phyloP scores from a whole-genome alignment of 2,329 filamentous ascomycete species.

The Neocatenulostroma microsporum region DNA sequence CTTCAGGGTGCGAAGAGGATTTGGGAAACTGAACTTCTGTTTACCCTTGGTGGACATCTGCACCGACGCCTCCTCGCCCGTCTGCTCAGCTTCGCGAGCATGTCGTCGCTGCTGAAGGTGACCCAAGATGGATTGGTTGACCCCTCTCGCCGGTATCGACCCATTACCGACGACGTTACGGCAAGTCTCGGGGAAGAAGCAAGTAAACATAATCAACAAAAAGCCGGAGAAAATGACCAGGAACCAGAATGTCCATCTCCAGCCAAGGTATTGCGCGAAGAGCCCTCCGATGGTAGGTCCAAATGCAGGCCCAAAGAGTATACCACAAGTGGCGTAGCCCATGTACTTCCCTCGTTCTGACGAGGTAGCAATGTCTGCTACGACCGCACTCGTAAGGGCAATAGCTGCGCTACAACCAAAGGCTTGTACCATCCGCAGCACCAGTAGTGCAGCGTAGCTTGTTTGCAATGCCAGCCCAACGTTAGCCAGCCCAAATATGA shows the following conservation, averaged over 20 bases:
- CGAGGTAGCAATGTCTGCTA: constrained; percentile 30
- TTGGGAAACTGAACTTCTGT: constrained; percentile 30
- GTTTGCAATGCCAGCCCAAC: constrained; percentile 21
- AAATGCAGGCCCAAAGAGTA: constrained; percentile 16
- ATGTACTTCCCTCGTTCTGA: constrained; percentile 33
- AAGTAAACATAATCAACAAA: constrained; percentile 22
- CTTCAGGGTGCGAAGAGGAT: constrained; percentile 35
- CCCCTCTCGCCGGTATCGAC: constrained; percentile 19
- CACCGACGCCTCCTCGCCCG: constrained; percentile 8
- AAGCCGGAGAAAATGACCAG: constrained; percentile 32
- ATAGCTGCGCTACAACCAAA: constrained; percentile 33
- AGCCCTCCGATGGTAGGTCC: constrained; percentile 26
- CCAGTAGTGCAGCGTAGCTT: constrained; percentile 20
- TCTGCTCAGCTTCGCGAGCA: constrained; percentile 4
- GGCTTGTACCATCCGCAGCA: constrained; percentile 35
- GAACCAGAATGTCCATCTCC: constrained; percentile 39
- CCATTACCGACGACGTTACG: constrained; percentile 37
- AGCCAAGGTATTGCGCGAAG: constrained; percentile 28
- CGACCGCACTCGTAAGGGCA: constrained; percentile 28
- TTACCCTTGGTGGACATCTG: not conserved
- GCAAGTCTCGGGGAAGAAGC: constrained; percentile 33
- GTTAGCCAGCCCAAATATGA: constrained; percentile 22
- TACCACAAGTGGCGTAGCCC: constrained; percentile 27
- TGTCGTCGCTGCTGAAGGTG: constrained; percentile 17
- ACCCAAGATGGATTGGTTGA: constrained; percentile 24